Percentiles rank a stretch among this genome's conserved stretches.
Evolutionary conservation across 2,329 filamentous ascomycete genomes (phyloP).

Genomic region (Xylariomycetidae sp.): DNA sequence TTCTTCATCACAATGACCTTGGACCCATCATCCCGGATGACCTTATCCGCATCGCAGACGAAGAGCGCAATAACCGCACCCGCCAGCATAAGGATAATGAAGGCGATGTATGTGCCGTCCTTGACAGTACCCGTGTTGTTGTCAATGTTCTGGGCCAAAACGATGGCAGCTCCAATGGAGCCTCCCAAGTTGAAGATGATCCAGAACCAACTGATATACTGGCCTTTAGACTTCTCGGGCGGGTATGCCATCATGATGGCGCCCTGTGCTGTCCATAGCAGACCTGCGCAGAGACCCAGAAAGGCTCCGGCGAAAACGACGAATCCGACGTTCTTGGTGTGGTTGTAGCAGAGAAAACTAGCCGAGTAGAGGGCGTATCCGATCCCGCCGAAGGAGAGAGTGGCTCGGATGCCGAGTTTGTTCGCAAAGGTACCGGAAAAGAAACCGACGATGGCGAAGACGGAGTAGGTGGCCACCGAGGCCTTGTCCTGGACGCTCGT

Average conservation of each 20-base stretch:
- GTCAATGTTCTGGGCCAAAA: slow-evolving; percentile 67
- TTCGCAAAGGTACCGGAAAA: slow-evolving; percentile 75
- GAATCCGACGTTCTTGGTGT: slow-evolving; percentile 62
- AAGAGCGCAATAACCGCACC: slow-evolving; percentile 58
- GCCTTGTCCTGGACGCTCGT: slow-evolving; percentile 55
- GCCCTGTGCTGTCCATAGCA: slow-evolving; percentile 78
- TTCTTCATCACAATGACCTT: slow-evolving; percentile 70
- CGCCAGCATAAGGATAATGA: slow-evolving; percentile 63
- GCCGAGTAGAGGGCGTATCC: slow-evolving; percentile 73
- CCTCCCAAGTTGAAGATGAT: slow-evolving; percentile 90
- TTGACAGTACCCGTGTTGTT: slow-evolving; percentile 42
- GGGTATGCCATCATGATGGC: slow-evolving; percentile 90
- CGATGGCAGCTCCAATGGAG: slow-evolving; percentile 76
- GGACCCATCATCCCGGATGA: slow-evolving; percentile 65
- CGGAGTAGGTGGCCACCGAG: slow-evolving; percentile 40
- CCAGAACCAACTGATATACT: slow-evolving; percentile 90
- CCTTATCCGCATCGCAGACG: slow-evolving; percentile 58
- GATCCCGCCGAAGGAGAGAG: slow-evolving; percentile 65
- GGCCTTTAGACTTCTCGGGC: slow-evolving; percentile 72
- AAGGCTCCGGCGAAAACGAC: slow-evolving; percentile 71
- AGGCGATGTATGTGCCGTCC: slow-evolving; percentile 70
- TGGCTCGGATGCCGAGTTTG: slow-evolving; percentile 62
- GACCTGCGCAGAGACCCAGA: slow-evolving; percentile 70
- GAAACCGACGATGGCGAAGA: slow-evolving; percentile 56
- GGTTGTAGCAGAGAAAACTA: slow-evolving; percentile 64